Evolutionary conservation across 2,329 filamentous ascomycete species (phyloP).

Genomic region (Alternaria infectoria): DNA sequence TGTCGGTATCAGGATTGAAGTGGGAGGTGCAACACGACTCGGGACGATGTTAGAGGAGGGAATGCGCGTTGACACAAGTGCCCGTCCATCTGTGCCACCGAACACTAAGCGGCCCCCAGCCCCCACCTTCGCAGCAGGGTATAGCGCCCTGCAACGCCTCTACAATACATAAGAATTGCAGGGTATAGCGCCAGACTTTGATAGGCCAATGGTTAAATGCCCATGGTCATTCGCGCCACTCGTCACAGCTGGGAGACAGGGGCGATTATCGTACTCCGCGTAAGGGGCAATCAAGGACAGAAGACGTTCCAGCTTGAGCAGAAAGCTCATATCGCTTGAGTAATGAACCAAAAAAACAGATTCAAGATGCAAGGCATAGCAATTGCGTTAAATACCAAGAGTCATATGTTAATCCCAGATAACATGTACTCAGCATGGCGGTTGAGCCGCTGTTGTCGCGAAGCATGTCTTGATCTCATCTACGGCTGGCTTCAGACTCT

Average conservation of each 20-base stretch:
- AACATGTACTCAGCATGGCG: not conserved
- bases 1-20: not conserved
- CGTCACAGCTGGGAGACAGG: not conserved
- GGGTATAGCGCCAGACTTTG: not conserved
- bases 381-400: not conserved
- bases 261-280: slow-evolving; percentile 32
- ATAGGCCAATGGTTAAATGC: not conserved
- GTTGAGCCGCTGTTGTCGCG: not conserved
- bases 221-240: not conserved
- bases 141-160: not conserved
- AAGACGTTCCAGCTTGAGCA: not conserved
- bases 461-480: slow-evolving; percentile 28
- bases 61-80: not conserved
- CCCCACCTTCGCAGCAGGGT: not conserved
- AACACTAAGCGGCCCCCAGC: not conserved
- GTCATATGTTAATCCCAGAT: not conserved
- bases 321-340: not conserved
- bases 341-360: not conserved
- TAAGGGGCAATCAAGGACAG: not conserved
- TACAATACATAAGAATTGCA: not conserved
- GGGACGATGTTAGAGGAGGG: not conserved
- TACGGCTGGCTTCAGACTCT: slow-evolving; percentile 39
- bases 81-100: not conserved
- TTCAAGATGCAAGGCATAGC: not conserved
- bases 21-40: not conserved